Conservation (phyloP, 2,329 filamentous ascomycete genomes). For the Tolypocladium ophioglossoides region DNA sequence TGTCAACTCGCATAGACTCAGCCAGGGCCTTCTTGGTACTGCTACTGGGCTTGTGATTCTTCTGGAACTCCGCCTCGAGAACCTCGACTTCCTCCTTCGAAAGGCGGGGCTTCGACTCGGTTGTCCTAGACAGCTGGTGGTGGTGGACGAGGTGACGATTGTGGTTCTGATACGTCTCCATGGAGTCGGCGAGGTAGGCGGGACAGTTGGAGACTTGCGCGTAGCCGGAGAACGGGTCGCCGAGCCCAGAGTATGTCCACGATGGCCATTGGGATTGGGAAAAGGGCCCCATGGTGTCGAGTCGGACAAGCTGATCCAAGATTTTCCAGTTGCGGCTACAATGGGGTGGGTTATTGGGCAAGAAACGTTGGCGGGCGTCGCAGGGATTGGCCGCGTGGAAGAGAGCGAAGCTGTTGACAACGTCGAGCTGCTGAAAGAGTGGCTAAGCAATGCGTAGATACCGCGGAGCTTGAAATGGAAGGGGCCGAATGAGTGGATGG, state of each 20-base stretch:
- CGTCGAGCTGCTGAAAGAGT: background rate
- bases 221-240: slow-evolving; percentile 20
- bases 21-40: slow-evolving; percentile 50
- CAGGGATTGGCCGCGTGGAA: background rate
- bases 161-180: slow-evolving; percentile 27
- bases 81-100: slow-evolving; percentile 49
- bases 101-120: slow-evolving; percentile 40
- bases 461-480: background rate
- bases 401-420: background rate
- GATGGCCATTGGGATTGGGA: slow-evolving; percentile 23
- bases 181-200: slow-evolving; percentile 25
- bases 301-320: background rate
- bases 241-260: slow-evolving; percentile 21
- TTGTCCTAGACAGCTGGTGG: slow-evolving; percentile 28
- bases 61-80: slow-evolving; percentile 50
- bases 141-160: slow-evolving; percentile 23
- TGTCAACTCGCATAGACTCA: slow-evolving; percentile 51
- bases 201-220: slow-evolving; percentile 19
- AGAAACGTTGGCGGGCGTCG: background rate
- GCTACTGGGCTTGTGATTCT: slow-evolving; percentile 55
- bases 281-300: slow-evolving; percentile 20
- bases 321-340: too few species aligned
- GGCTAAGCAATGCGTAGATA: background rate
- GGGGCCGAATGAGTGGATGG: background rate
- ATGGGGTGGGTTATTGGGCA: background rate